Evolutionary conservation across 805 yeast species (phyloP).

Genomic region (Lachancea quebecensis): DNA sequence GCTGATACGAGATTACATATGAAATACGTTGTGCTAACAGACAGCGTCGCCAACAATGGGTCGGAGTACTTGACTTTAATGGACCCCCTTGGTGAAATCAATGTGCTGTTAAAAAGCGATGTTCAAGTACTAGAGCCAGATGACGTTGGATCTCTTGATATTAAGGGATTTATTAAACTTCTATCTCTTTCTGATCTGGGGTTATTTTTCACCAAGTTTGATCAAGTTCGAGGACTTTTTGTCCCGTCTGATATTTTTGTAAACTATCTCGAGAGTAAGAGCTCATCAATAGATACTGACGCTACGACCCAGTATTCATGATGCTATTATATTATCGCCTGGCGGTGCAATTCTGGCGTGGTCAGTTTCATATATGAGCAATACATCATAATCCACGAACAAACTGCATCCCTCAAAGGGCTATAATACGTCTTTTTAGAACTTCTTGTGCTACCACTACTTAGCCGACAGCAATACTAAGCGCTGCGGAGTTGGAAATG

Average conservation of each 20-base stretch:
- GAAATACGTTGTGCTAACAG: conserved; percentile 11
- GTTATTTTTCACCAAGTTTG: conserved; percentile 13
- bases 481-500: background rate
- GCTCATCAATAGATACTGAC: background rate
- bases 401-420: too few relatives aligned
- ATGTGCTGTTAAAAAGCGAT: conserved; percentile 10
- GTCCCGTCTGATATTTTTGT: conserved; percentile 1
- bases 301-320: too few relatives aligned
- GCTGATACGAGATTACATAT: conserved; percentile 5
- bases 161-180: conserved; percentile 7
- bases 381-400: too few relatives aligned
- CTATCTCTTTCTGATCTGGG: conserved; percentile 17
- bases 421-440: too few relatives aligned
- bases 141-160: background rate
- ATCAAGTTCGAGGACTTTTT: conserved; percentile 2
- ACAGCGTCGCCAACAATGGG: conserved; percentile 6
- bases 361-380: too few relatives aligned
- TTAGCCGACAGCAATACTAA: background rate
- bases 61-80: conserved; percentile 11
- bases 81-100: conserved; percentile 16
- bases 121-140: conserved; percentile 4
- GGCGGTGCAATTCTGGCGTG: too few relatives aligned
- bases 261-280: background rate
- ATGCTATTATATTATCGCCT: too few relatives aligned
- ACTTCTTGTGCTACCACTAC: too few relatives aligned